A percentile compares a stretch with the other conserved stretches of the same genome.
Conservation (phyloP, 164 flowering plant genomes). For the Annona squamosa region DNA sequence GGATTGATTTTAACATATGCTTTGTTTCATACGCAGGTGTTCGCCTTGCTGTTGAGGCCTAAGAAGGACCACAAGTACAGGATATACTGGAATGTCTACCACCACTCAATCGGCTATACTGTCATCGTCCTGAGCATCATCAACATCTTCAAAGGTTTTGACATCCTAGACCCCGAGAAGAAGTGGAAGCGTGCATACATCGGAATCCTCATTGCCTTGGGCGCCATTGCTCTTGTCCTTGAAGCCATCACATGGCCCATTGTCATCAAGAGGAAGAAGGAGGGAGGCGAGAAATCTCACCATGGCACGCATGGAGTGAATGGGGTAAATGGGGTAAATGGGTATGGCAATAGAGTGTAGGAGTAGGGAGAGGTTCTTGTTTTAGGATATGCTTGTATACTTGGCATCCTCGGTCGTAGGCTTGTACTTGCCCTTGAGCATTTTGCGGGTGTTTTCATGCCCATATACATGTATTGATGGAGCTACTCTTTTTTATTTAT, state of each 20-base stretch:
- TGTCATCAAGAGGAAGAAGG: constrained; percentile 37
- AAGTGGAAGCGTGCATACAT: constrained; percentile 53
- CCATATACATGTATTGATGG: not conserved
- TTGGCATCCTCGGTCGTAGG: not conserved
- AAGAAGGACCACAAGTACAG: constrained; percentile 75
- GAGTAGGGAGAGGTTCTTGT: not conserved
- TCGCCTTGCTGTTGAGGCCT: constrained; percentile 79
- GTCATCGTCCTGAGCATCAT: constrained; percentile 45
- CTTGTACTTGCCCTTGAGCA: not conserved
- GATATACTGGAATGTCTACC: constrained; percentile 75
- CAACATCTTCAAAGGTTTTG: constrained; percentile 59
- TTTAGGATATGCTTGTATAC: constrained; percentile 1
- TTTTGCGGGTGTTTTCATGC: not conserved
- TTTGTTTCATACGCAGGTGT: constrained; percentile 31
- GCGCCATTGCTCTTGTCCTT: constrained; percentile 18
- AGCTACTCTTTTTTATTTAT: not conserved
- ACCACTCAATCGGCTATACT: constrained; percentile 48
- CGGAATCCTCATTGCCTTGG: constrained; percentile 29
- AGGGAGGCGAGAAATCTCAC: constrained; percentile 21
- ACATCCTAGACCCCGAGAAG: constrained; percentile 39
- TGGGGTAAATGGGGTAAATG: not conserved
- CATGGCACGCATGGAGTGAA: constrained; percentile 16
- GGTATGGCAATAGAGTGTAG: not conserved
- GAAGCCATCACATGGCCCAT: constrained; percentile 48
- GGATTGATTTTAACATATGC: not conserved